Evolutionary conservation across 1,284 basidiomycete genomes (phyloP).

Genomic region (Malassezia japonica): DNA sequence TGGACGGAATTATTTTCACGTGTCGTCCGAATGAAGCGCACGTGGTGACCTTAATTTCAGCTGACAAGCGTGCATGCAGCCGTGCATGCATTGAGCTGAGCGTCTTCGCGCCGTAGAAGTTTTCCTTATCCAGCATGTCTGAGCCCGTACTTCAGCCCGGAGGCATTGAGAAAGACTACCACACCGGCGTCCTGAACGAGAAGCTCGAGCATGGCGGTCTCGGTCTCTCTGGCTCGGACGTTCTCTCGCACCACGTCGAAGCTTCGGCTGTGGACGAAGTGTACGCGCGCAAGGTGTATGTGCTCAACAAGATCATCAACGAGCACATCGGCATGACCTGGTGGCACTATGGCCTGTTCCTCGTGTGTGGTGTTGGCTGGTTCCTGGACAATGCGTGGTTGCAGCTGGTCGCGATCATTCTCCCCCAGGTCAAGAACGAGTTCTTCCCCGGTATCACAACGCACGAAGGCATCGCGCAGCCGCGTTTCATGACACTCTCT

Average conservation of each 20-base stretch:
- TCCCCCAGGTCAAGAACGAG: constrained; percentile 37
- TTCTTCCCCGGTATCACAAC: no score
- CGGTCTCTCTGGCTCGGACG: no score
- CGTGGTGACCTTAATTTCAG: no score
- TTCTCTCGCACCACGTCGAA: constrained; percentile 12
- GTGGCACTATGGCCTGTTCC: constrained; percentile 30
- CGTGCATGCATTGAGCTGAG: not conserved
- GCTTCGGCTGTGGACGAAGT: constrained; percentile 29
- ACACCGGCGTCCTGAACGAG: no score
- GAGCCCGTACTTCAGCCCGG: no score
- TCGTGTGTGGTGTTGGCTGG: constrained; percentile 36
- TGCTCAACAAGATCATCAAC: constrained; percentile 46
- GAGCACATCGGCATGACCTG: constrained; percentile 45
- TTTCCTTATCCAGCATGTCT: no score
- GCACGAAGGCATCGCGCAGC: constrained; percentile 17
- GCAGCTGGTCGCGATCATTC: constrained; percentile 42
- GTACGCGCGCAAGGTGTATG: constrained; percentile 42
- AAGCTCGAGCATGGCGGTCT: no score
- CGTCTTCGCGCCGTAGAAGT: not conserved
- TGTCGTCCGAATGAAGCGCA: no score
- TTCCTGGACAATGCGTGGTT: constrained; percentile 44
- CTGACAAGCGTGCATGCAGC: no score
- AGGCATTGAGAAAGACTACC: no score
- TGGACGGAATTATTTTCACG: not conserved
- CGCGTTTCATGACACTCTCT: constrained; percentile 36